Base-by-base conservation (phyloP, 257 asterid species). In the Lithospermum erythrorhizon region DNA sequence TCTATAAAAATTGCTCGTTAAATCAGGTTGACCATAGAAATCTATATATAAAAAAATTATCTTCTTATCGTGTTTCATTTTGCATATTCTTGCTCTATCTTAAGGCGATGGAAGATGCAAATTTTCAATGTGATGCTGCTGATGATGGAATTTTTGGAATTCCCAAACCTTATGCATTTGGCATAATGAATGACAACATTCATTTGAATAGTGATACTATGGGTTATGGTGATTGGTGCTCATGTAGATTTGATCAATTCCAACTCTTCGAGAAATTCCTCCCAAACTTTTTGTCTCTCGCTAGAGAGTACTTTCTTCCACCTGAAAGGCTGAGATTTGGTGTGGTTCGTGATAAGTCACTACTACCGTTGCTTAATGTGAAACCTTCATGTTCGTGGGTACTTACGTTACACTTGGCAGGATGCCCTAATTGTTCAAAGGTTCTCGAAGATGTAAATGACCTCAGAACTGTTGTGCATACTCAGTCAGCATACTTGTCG, bases 251-350 rank as follows among this genome's bases (percentile, higher is more conserved):
- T 57, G 81, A 76, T 60, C 96, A 89, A 62, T 75, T 82, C 64
- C 82, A 72, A 70, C 77, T 63, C 61, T 85, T 83, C 72, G 69
- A 84, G 70, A 58, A 76, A 60, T 88, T 84, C 81, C 66, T 91
- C 22, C 74, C 79, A 57, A 88, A 81, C 79, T 74, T 89, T 27
- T 59, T 86, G 55, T 65, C 74, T 68, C 53, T 82, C 63, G 82
- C 82, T 52, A 79, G 87, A 74, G 94, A 84, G 56, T 81, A 77
- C 76, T 78, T 86, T 73, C 80, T 91, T 73, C 96, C 94, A 61
- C 94, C 88, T 68, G 95, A 91, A 68, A 79, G 85, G 77, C 61
- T 74, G 64, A 73, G 75, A 70, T 88, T 84, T 72, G 95, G 94
- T 29, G 62, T 83, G 70, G 75, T 88, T 76, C 70, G 67, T 57